Conservation (phyloP, 2,329 filamentous ascomycete species). For the Talaromyces atroroseus region DNA sequence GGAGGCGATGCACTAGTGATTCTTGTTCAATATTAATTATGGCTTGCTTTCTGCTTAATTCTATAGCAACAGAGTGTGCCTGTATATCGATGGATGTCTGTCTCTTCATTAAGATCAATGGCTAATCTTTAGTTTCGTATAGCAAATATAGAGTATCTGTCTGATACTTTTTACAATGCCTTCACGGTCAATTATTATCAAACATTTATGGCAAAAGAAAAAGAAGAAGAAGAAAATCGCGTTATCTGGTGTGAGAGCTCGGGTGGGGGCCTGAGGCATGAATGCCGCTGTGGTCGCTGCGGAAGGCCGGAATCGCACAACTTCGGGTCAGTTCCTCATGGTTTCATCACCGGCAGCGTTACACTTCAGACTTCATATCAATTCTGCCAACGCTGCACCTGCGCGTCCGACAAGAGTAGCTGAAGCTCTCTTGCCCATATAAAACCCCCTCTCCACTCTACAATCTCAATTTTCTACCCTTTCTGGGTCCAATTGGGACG, state of each 20-base stretch:
- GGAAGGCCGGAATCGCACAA: constrained; percentile 10
- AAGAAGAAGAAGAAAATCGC: too few species aligned
- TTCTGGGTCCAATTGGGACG: constrained; percentile 30
- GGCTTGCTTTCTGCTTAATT: too few species aligned
- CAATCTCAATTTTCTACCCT: constrained; percentile 14
- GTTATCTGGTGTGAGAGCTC: not conserved
- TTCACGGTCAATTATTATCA: too few species aligned
- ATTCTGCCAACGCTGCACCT: constrained; percentile 8
- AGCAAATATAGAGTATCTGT: too few species aligned
- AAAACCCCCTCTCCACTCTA: constrained; percentile 29
- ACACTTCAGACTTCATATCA: constrained; percentile 7
- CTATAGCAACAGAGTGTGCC: too few species aligned
- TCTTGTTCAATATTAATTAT: too few species aligned
- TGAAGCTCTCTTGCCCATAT: constrained; percentile 24
- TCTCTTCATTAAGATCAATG: too few species aligned
- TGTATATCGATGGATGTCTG: too few species aligned
- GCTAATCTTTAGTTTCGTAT: too few species aligned
- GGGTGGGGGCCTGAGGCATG: constrained; percentile 23
- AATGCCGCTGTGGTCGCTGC: constrained; percentile 19
- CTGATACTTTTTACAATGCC: too few species aligned
- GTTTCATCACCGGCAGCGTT: constrained; percentile 12
- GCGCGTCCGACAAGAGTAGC: constrained; percentile 24
- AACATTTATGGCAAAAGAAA: too few species aligned
- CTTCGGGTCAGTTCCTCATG: constrained; percentile 7
- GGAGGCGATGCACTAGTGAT: too few species aligned